A percentile compares a stretch with the other conserved stretches of the same genome.
Evolutionary conservation across 768 basidiomycete genomes (phyloP).

Genomic region (Collybia nuda): DNA sequence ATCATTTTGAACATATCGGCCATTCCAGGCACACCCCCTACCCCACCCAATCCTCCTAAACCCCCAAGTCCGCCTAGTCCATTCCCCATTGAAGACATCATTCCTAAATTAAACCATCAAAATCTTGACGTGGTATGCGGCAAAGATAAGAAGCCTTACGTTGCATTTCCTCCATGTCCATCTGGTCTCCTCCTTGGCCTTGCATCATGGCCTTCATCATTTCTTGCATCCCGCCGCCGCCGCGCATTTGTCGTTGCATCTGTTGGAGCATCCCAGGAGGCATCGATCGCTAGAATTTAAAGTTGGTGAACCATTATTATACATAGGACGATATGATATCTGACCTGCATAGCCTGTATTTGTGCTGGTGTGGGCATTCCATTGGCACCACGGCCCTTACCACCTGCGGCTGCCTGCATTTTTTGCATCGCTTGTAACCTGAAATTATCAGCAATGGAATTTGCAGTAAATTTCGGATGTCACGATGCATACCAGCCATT

Average conservation of each 20-base stretch:
- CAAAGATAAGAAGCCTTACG: conserved; percentile 45
- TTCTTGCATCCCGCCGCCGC: conserved; percentile 91
- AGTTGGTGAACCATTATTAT: no score
- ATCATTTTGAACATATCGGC: conserved; percentile 87
- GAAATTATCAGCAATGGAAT: background rate
- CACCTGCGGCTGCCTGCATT: conserved; percentile 84
- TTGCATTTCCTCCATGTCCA: conserved; percentile 95
- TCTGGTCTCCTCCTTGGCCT: conserved; percentile 84
- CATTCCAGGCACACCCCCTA: conserved; percentile 69
- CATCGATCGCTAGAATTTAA: conserved; percentile 67
- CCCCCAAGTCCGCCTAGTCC: conserved; percentile 61
- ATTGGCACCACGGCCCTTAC: conserved; percentile 81
- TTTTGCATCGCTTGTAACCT: conserved; percentile 90
- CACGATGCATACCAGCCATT: conserved; percentile 73
- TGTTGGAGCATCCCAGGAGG: conserved; percentile 96
- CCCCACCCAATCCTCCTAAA: conserved; percentile 56
- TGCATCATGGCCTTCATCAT: conserved; percentile 99
- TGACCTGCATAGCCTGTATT: conserved; percentile 90
- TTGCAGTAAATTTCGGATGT: background rate
- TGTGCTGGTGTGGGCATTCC: conserved; percentile 93
- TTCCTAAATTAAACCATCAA: conserved; percentile 43
- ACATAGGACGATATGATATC: background rate
- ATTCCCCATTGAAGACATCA: conserved; percentile 87
- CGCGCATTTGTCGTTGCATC: conserved; percentile 79
- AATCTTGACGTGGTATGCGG: background rate